Evolutionary conservation across 108 stramenopile species (phyloP).

Genomic region (Pseudonitzschia multiseries): DNA sequence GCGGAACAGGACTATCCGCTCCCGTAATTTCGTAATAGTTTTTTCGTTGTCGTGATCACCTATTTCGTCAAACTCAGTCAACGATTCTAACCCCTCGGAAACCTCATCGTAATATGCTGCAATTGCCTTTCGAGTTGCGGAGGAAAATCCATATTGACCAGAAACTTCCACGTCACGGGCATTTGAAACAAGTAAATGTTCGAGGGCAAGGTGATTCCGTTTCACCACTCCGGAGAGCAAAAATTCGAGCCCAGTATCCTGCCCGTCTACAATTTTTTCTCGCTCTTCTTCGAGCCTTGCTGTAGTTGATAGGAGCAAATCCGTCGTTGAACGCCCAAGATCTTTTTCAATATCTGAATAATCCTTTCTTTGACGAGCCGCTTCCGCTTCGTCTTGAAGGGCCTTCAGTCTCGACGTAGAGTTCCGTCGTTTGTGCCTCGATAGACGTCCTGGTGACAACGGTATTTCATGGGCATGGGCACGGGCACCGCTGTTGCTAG

Average conservation of each 20-base stretch:
- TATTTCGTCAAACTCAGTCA: constrained; percentile 39
- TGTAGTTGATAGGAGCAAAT: constrained; percentile 64
- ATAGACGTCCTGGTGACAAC: neutral
- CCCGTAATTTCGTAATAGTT: constrained; percentile 41
- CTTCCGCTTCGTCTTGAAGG: constrained; percentile 28
- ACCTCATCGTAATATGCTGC: constrained; percentile 74
- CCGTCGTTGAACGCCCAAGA: constrained; percentile 57
- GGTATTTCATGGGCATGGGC: neutral
- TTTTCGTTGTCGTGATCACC: constrained; percentile 18
- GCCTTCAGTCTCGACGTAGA: neutral
- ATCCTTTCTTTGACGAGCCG: neutral
- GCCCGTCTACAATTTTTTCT: constrained; percentile 20
- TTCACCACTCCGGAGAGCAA: constrained; percentile 81
- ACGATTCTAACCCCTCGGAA: constrained; percentile 62
- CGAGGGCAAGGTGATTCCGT: constrained; percentile 87
- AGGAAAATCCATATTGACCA: constrained; percentile 60
- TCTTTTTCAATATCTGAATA: constrained; percentile 48
- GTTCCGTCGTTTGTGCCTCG: neutral
- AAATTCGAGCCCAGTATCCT: constrained; percentile 54
- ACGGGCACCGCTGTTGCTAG: too few species aligned
- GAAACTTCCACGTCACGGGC: constrained; percentile 69
- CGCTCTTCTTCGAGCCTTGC: constrained; percentile 65
- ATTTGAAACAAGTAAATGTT: constrained; percentile 75
- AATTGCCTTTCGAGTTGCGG: constrained; percentile 62
- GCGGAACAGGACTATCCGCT: constrained; percentile 65